Evolutionary conservation across 371 early-diverging fungal genomes (phyloP).

Genomic region (Batkoa obscura): DNA sequence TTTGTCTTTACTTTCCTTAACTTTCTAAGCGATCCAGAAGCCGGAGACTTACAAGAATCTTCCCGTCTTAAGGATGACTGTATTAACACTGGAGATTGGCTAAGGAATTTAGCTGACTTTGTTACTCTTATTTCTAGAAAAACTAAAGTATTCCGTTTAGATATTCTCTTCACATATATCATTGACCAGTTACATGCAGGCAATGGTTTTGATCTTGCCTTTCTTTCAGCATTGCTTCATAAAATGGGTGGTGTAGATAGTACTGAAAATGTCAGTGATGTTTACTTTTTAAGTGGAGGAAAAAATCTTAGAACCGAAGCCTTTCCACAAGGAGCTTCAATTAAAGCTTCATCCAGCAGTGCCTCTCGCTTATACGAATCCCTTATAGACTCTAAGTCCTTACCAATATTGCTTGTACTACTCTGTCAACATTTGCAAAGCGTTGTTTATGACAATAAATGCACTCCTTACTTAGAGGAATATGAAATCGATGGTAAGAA

Average conservation of each 20-base stretch:
- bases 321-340: slow-evolving; percentile 22
- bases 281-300: slow-evolving; percentile 46
- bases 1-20: background rate
- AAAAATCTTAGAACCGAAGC: slow-evolving; percentile 32
- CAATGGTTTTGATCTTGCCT: slow-evolving; percentile 26
- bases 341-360: slow-evolving; percentile 30
- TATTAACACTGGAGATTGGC: slow-evolving; percentile 19
- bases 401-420: background rate
- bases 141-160: slow-evolving; percentile 37
- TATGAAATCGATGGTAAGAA: background rate
- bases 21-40: background rate
- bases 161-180: slow-evolving; percentile 41
- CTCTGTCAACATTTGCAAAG: background rate
- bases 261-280: slow-evolving; percentile 28
- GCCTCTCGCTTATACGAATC: slow-evolving; percentile 33
- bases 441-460: background rate
- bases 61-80: slow-evolving; percentile 11
- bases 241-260: slow-evolving; percentile 54
- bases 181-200: slow-evolving; percentile 31
- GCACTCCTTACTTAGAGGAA: no score
- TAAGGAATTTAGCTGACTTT: slow-evolving; percentile 45
- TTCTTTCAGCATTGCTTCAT: slow-evolving; percentile 51
- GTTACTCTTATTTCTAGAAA: slow-evolving; percentile 46
- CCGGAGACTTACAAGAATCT: background rate
- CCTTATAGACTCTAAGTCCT: slow-evolving; percentile 22